Evolutionary conservation across 108 stramenopile species (phyloP), one percentile per base, ranked within the genome.

Genomic region (Cyclotella cryptica): DNA sequence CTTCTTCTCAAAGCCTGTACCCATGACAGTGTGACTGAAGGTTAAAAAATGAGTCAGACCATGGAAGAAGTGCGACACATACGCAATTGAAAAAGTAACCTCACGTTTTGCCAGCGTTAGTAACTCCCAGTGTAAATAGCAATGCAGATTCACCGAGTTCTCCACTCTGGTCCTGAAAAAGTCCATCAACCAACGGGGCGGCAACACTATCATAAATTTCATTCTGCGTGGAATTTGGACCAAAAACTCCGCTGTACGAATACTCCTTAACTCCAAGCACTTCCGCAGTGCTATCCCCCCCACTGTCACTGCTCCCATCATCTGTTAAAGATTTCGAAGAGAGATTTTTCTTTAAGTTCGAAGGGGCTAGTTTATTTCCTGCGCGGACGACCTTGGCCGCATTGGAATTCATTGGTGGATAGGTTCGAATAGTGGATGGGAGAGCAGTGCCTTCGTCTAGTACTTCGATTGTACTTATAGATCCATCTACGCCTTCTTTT

Each of bases 81-180:
- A 28, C 57, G n/a, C 57, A 58, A 58, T 21, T 27, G 13, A 7
- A 28, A 26, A 22, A 47, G 5, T 47, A 35, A 22, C 26, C 65
- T 66, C 45, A 66, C 65, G 98, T 98, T 83, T 99, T 99, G 10
- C 99, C 99, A 1, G 99, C 98, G 74, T 99, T 99, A 15, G 99
- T 99, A 46, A 99, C 95, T 10, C 99, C 99, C 66, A 99, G 97
- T 11, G 97, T 93, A 71, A 99, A 99, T 10, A 99, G 75, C 13
- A 99, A 75, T 17, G 90, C 93, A 12, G 92, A 93, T 53, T 88
- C 80, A 29, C 84, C 89, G 19, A 82, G 39, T 10, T 69, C 53
- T 42, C 12, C 53, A 29, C 19, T 64, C 3, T 78, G 71, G 15
- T 71, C 78, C 44, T 65, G 67, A 57, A 93, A 87, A n/a, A 96